Conservation (phyloP, 257 asterid species). For the Ajuga chamaepitys region DNA sequence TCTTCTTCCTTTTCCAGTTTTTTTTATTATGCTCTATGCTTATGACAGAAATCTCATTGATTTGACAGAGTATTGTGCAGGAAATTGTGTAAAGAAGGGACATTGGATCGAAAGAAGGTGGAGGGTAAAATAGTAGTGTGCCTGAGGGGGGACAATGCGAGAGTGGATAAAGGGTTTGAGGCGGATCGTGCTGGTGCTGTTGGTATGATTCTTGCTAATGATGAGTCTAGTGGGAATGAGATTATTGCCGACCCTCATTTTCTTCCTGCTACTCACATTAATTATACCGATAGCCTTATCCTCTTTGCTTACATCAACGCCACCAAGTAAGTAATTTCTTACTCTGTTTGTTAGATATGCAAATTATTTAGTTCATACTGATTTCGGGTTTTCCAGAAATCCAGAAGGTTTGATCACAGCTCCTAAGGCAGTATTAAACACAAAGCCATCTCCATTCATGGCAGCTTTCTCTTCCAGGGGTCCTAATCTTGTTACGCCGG, state of each 20-base stretch:
- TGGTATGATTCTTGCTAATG: constrained; percentile 55
- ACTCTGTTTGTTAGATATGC: no score
- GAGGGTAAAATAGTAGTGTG: constrained; percentile 60
- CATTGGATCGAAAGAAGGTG: constrained; percentile 38
- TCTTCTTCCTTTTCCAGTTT: background rate
- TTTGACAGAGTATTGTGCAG: constrained; percentile 26
- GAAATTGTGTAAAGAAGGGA: constrained; percentile 23
- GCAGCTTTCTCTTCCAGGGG: constrained; percentile 74
- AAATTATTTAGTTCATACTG: no score
- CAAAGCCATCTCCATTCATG: constrained; percentile 54
- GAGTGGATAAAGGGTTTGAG: constrained; percentile 32
- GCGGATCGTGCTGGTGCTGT: constrained; percentile 52
- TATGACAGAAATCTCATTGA: no score
- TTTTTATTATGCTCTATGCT: no score
- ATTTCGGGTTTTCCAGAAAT: constrained; percentile 15
- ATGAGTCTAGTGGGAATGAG: constrained; percentile 7
- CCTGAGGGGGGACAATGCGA: constrained; percentile 27
- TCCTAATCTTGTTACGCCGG: constrained; percentile 41
- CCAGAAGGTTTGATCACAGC: constrained; percentile 38
- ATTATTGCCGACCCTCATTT: constrained; percentile 29
- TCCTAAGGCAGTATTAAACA: constrained; percentile 11
- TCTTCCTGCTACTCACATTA: constrained; percentile 50
- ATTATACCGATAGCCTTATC: constrained; percentile 31
- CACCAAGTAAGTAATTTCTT: constrained; percentile 19
- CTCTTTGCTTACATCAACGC: constrained; percentile 34